phyloP scores from a whole-genome alignment of 2,329 filamentous ascomycete species.

The Talaromyces sp. region DNA sequence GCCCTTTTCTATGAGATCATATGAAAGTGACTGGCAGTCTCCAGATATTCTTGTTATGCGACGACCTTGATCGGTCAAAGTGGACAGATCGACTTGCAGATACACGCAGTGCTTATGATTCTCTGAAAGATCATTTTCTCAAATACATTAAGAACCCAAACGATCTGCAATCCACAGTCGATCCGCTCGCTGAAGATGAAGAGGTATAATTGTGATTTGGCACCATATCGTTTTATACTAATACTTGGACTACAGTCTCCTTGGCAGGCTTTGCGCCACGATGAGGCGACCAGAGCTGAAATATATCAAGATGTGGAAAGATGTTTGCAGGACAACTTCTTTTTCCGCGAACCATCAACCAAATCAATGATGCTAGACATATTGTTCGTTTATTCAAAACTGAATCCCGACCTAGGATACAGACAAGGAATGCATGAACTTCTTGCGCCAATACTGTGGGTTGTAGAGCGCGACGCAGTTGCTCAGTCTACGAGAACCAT shows the following conservation, averaged over 20 bases:
- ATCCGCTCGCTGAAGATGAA: slow-evolving; percentile 82
- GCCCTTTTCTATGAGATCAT: not conserved
- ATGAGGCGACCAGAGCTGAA: slow-evolving; percentile 79
- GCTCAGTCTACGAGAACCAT: slow-evolving; percentile 44
- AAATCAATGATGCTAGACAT: slow-evolving; percentile 83
- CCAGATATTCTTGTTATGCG: slow-evolving; percentile 77
- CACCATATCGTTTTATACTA: slow-evolving; percentile 35
- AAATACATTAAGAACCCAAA: slow-evolving; percentile 82
- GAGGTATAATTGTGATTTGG: slow-evolving; percentile 48
- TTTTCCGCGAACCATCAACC: slow-evolving; percentile 76
- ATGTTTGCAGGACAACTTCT: slow-evolving; percentile 82
- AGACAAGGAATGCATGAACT: slow-evolving; percentile 99
- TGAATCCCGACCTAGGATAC: slow-evolving; percentile 83
- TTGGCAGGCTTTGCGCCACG: slow-evolving; percentile 80
- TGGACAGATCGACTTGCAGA: slow-evolving; percentile 68
- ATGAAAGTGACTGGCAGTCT: slow-evolving; percentile 5
- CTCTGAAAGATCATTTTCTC: slow-evolving; percentile 70
- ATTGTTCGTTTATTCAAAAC: slow-evolving; percentile 90
- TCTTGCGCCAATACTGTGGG: slow-evolving; percentile 82
- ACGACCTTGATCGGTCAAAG: slow-evolving; percentile 59
- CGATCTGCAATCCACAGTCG: slow-evolving; percentile 68
- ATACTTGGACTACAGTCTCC: slow-evolving; percentile 62
- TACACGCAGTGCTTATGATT: slow-evolving; percentile 69
- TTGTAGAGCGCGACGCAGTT: slow-evolving; percentile 77
- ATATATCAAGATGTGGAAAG: slow-evolving; percentile 93